A percentile compares a stretch with the other conserved stretches of the same genome.
Evolutionary conservation across 1,284 basidiomycete genomes (phyloP).

Genomic region (Xerocomus subilludens): DNA sequence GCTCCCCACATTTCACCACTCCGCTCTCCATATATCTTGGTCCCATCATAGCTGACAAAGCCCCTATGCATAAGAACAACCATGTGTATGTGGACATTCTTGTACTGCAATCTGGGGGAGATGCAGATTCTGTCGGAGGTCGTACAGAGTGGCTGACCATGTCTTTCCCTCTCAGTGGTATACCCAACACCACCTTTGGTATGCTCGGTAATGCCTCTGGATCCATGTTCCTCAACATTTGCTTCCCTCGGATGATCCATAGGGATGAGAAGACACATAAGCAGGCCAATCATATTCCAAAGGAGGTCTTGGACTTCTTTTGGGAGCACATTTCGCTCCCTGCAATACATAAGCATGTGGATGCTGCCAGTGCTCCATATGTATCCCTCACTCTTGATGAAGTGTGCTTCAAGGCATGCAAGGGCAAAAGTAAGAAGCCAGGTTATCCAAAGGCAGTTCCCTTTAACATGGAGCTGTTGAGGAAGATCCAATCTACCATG

Average conservation of each 20-base stretch:
- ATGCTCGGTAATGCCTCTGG: slow-evolving; percentile 19
- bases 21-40: slow-evolving; percentile 21
- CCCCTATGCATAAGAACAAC: slow-evolving; percentile 27
- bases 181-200: slow-evolving; percentile 21
- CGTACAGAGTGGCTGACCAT: slow-evolving; percentile 28
- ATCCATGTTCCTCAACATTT: slow-evolving; percentile 27
- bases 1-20: neutral
- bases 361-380: too few relatives aligned
- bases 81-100: slow-evolving; percentile 28
- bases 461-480: too few relatives aligned
- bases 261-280: slow-evolving; percentile 1
- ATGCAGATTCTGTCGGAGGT: neutral
- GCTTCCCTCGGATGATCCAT: slow-evolving; percentile 30
- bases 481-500: too few relatives aligned
- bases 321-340: slow-evolving; percentile 26
- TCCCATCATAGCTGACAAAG: slow-evolving; percentile 25
- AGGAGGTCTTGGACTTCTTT: slow-evolving; percentile 24
- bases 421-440: too few relatives aligned
- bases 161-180: slow-evolving; percentile 13
- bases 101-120: neutral
- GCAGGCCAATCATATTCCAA: slow-evolving; percentile 20
- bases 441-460: too few relatives aligned
- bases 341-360: too few relatives aligned
- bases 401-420: too few relatives aligned
- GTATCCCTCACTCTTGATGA: too few relatives aligned